These are phyloP conservation scores for Bretziella fagacearum DNA, from an alignment of 2,329 filamentous ascomycete species.

Conservation along the genomic window DNA sequence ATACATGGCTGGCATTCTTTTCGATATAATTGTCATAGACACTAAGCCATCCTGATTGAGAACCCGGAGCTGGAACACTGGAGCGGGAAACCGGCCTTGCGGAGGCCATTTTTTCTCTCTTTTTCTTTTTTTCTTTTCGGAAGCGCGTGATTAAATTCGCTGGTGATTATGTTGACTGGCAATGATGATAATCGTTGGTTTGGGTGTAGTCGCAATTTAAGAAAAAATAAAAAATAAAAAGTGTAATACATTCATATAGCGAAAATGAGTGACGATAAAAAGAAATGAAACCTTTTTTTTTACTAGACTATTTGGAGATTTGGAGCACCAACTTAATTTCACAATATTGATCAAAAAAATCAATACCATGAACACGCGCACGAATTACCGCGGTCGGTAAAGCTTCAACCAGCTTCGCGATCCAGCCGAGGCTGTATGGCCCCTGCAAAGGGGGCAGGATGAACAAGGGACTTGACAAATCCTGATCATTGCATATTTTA, in stretches of 20 bases:
- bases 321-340: no score
- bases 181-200: background rate
- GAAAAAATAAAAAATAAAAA: no score
- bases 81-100: background rate
- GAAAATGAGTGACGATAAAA: no score
- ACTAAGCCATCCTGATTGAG: conserved; percentile 35
- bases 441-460: conserved; percentile 8
- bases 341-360: no score
- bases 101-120: conserved; percentile 4
- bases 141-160: background rate
- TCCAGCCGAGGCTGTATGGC: conserved; percentile 9
- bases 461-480: background rate
- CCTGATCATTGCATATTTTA: background rate
- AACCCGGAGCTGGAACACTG: background rate
- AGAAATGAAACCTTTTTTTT: no score
- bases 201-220: no score
- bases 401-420: conserved; percentile 6
- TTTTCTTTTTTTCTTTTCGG: no score
- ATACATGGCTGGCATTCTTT: conserved; percentile 83
- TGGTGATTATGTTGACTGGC: background rate
- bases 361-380: background rate
- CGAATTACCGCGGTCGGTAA: background rate
- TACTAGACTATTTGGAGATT: no score
- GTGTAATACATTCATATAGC: no score
- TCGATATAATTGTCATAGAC: conserved; percentile 83